phyloP scores from a whole-genome alignment of 2,329 filamentous ascomycete genomes.

The Arthrobotrys sphaeroides region DNA sequence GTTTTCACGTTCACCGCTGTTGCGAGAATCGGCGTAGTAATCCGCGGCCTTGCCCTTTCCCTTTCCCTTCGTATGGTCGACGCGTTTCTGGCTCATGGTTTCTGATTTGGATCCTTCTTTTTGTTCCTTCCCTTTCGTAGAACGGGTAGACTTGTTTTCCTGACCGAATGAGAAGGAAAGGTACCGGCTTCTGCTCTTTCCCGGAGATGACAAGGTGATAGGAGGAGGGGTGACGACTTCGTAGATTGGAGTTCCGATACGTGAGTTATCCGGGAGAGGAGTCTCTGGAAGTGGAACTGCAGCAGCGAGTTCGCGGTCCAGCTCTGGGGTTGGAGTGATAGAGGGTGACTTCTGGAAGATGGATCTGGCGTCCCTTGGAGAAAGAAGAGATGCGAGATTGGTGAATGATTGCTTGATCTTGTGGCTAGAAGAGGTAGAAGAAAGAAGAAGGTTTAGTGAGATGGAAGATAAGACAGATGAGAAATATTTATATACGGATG shows the following conservation, averaged over 20 bases:
- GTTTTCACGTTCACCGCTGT: background rate
- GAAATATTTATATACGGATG: background rate
- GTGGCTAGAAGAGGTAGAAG: background rate
- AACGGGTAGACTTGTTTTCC: background rate
- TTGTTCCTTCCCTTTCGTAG: no score
- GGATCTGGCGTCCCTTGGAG: background rate
- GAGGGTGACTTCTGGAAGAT: background rate
- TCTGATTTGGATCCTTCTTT: no score
- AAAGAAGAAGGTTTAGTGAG: background rate
- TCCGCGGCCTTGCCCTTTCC: background rate
- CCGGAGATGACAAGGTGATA: background rate
- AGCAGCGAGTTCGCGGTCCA: background rate
- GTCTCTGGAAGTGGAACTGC: slow-evolving; percentile 1
- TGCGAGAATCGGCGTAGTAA: no score
- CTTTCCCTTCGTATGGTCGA: background rate
- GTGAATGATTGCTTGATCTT: slow-evolving; percentile 38
- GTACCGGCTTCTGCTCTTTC: background rate
- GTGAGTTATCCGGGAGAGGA: background rate
- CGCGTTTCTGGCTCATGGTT: background rate
- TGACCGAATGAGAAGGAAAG: background rate
- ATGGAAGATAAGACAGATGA: no score
- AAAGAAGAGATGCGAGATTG: slow-evolving; percentile 12
- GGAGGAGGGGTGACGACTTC: no score
- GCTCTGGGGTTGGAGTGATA: background rate
- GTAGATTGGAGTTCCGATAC: no score